Conservation (phyloP, 495 filamentous ascomycete genomes). For the Evernia prunastri region DNA sequence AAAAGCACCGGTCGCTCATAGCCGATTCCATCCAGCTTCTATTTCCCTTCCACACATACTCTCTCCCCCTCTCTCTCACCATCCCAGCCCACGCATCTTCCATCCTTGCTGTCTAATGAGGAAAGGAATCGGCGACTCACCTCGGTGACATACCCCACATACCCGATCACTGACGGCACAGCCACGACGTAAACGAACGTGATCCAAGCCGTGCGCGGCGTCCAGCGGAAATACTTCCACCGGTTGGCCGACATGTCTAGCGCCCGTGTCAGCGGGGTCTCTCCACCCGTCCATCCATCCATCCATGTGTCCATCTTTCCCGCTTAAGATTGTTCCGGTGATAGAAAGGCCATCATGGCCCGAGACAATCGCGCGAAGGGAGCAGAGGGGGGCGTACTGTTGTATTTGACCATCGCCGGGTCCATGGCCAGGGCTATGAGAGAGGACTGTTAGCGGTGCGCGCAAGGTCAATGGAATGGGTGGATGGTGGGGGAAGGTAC, state of each 20-base stretch:
- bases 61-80: not conserved
- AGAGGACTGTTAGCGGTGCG: slow-evolving; percentile 21
- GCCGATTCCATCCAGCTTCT: not conserved
- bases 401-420: slow-evolving; percentile 71
- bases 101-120: not conserved
- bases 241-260: slow-evolving; percentile 80
- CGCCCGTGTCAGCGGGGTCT: not conserved
- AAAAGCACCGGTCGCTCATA: not conserved
- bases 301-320: too few species aligned
- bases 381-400: slow-evolving; percentile 49
- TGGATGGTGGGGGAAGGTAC: not conserved
- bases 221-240: slow-evolving; percentile 95
- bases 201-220: slow-evolving; percentile 67
- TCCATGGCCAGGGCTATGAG: slow-evolving; percentile 57
- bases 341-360: too few species aligned
- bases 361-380: too few species aligned
- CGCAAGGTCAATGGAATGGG: too few species aligned
- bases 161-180: slow-evolving; percentile 62
- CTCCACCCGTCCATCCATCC: too few species aligned
- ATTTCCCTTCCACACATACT: slow-evolving; percentile 21
- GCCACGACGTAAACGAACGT: slow-evolving; percentile 65
- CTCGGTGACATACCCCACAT: slow-evolving; percentile 69
- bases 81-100: not conserved
- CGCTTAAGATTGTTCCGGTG: too few species aligned
- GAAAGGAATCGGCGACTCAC: slow-evolving; percentile 47